phyloP scores from a whole-genome alignment of 805 yeast species.

The Isabelozyma pseudorhagii region DNA sequence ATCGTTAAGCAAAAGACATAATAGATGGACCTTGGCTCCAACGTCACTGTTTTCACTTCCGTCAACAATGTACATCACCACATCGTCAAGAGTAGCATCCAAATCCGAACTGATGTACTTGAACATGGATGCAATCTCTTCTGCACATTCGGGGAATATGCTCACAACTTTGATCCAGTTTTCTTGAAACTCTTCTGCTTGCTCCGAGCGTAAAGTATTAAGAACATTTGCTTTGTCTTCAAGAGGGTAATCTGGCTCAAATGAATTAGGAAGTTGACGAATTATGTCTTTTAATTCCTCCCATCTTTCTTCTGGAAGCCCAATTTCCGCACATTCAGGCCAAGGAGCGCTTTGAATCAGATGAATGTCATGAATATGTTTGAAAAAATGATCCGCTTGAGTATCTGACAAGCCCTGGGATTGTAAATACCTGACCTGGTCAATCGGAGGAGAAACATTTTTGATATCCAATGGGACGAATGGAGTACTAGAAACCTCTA shows the following conservation, averaged over 20 bases:
- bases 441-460: slow-evolving; percentile 39
- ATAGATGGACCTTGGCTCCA: slow-evolving; percentile 9
- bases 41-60: slow-evolving; percentile 6
- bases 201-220: not conserved
- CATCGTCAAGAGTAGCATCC: slow-evolving; percentile 4
- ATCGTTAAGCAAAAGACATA: slow-evolving; percentile 9
- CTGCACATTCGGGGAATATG: slow-evolving; percentile 14
- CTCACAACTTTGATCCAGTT: slow-evolving; percentile 16
- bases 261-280: not conserved
- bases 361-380: slow-evolving; percentile 15
- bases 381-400: slow-evolving; percentile 26
- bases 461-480: slow-evolving; percentile 30
- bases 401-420: slow-evolving; percentile 18
- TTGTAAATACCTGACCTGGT: slow-evolving; percentile 22
- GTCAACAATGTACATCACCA: slow-evolving; percentile 10
- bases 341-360: slow-evolving; percentile 7
- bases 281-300: slow-evolving; percentile 3
- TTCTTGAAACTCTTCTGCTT: slow-evolving; percentile 5
- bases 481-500: slow-evolving; percentile 32
- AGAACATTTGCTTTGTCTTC: not conserved
- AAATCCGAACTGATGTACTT: slow-evolving; percentile 2
- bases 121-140: slow-evolving; percentile 18
- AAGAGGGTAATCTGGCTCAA: not conserved
- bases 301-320: slow-evolving; percentile 12
- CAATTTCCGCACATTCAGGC: slow-evolving; percentile 17